Conservation (phyloP, 805 yeast genomes). For the Zygotorulaspora sp. region DNA sequence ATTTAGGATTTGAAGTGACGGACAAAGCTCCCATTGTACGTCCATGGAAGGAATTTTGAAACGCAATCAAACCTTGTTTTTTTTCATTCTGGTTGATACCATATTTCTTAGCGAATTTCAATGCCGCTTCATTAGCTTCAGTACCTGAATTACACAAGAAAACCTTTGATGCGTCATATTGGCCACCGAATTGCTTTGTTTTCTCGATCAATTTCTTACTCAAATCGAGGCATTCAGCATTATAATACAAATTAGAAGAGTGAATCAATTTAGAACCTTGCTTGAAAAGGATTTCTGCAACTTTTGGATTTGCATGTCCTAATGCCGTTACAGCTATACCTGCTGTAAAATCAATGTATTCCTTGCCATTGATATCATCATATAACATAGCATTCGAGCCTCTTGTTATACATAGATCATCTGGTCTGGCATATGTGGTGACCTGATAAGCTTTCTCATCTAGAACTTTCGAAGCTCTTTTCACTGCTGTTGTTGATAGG, state of each 20-base stretch:
- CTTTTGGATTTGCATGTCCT: conserved; percentile 78
- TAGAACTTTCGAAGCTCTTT: conserved; percentile 11
- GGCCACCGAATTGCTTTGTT: conserved; percentile 72
- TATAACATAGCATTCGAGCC: conserved; percentile 79
- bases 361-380: conserved; percentile 66
- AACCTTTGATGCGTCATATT: conserved; percentile 73
- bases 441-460: conserved; percentile 41
- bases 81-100: conserved; percentile 53
- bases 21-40: conserved; percentile 90
- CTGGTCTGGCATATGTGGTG: conserved; percentile 77
- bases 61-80: conserved; percentile 79
- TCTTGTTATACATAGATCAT: conserved; percentile 61
- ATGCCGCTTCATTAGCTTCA: conserved; percentile 76
- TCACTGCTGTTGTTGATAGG: conserved; percentile 14
- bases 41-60: conserved; percentile 89
- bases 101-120: conserved; percentile 74
- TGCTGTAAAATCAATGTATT: conserved; percentile 86
- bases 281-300: conserved; percentile 63
- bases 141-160: conserved; percentile 69
- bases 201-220: conserved; percentile 64
- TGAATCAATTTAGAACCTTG: conserved; percentile 76
- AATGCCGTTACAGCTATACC: conserved; percentile 97
- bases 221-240: conserved; percentile 76
- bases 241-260: conserved; percentile 80
- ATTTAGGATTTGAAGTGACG: conserved; percentile 89